These are phyloP conservation scores for Chenopodium formosanum DNA, from an alignment of 148 eudicot species.

Conservation along the genomic window DNA sequence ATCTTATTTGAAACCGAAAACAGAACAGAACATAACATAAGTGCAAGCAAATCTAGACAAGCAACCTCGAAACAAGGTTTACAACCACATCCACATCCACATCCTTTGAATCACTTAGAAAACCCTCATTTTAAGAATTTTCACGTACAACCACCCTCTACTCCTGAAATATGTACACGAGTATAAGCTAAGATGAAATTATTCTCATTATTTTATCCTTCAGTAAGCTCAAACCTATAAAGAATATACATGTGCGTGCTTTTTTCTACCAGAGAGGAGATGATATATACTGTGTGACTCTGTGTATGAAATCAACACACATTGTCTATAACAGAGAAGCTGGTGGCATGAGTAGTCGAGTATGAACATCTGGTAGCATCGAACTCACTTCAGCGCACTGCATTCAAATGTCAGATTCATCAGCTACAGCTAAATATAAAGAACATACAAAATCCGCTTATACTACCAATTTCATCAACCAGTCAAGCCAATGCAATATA, in stretches of 20 bases:
- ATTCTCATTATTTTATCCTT: not conserved
- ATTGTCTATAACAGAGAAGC: not conserved
- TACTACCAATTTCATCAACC: not conserved
- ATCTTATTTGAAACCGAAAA: not conserved
- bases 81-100: not conserved
- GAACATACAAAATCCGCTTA: not conserved
- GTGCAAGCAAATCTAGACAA: not conserved
- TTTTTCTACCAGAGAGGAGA: not conserved
- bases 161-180: not conserved
- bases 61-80: not conserved
- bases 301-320: not conserved
- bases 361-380: not conserved
- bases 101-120: not conserved
- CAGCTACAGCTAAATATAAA: not conserved
- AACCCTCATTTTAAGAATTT: not conserved
- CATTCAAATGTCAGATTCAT: slow-evolving; percentile 3
- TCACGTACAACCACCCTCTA: not conserved
- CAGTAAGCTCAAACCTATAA: not conserved
- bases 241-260: not conserved
- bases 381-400: slow-evolving; percentile 32
- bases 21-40: not conserved
- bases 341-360: not conserved
- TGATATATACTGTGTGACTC: not conserved
- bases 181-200: not conserved
- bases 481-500: too few species aligned